These are phyloP conservation scores for Russula olivacea DNA, from an alignment of 768 basidiomycete species.

Conservation along the genomic window DNA sequence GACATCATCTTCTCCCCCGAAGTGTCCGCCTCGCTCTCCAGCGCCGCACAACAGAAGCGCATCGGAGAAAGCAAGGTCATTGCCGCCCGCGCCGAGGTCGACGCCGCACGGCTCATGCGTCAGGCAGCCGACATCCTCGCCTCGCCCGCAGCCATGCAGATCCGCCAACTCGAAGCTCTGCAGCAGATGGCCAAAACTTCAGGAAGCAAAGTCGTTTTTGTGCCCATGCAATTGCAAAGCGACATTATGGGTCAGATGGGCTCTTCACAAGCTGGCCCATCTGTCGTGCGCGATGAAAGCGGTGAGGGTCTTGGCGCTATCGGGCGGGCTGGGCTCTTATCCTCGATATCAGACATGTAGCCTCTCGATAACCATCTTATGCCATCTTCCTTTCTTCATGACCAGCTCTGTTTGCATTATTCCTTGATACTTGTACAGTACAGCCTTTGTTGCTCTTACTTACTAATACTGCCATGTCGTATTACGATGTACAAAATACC, in stretches of 20 bases:
- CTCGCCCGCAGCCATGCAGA: slow-evolving; percentile 96
- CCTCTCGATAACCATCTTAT: not conserved
- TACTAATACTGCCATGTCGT: slow-evolving; percentile 6
- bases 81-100: slow-evolving; percentile 92
- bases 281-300: slow-evolving; percentile 33
- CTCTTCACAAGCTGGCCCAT: slow-evolving; percentile 24
- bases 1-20: slow-evolving; percentile 92
- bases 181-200: slow-evolving; percentile 91
- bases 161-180: slow-evolving; percentile 91
- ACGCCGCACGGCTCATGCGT: slow-evolving; percentile 90
- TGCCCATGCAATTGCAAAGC: slow-evolving; percentile 85
- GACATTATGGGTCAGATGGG: slow-evolving; percentile 53
- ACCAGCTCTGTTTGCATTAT: not conserved
- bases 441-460: not conserved
- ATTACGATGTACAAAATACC: not conserved
- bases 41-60: slow-evolving; percentile 95
- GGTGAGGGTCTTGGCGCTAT: slow-evolving; percentile 40
- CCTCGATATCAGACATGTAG: slow-evolving; percentile 43
- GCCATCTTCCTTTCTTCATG: not conserved
- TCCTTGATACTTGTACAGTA: not conserved
- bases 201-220: slow-evolving; percentile 89
- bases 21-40: slow-evolving; percentile 84
- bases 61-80: slow-evolving; percentile 97
- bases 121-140: slow-evolving; percentile 95
- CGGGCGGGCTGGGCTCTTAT: slow-evolving; percentile 49